Conservation (phyloP, 2,329 filamentous ascomycete species). For the Xylariaceae sp. region DNA sequence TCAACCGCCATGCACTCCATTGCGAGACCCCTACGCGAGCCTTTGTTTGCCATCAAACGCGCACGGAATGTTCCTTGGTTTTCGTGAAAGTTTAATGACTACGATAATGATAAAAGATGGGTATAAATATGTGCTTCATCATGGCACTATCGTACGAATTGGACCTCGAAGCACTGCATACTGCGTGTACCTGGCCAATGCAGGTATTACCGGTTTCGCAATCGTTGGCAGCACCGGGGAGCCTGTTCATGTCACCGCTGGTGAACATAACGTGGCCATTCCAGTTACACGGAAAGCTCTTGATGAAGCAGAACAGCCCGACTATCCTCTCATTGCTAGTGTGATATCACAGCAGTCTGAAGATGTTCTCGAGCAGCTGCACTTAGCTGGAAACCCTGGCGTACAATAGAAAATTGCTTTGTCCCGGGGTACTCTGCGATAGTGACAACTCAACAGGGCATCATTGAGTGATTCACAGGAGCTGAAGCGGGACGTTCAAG, state of each 20-base stretch:
- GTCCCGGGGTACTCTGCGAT: conserved; percentile 58
- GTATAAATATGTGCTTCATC: too few species aligned
- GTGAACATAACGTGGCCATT: conserved; percentile 34
- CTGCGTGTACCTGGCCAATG: conserved; percentile 53
- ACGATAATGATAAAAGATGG: too few species aligned
- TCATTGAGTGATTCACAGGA: conserved; percentile 55
- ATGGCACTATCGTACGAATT: too few species aligned
- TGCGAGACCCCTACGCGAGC: too few species aligned
- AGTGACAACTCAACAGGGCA: conserved; percentile 51
- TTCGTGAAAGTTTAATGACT: too few species aligned
- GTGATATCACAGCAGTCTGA: too few species aligned
- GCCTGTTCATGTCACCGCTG: conserved; percentile 54
- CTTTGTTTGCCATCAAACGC: too few species aligned
- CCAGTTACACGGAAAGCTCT: not conserved
- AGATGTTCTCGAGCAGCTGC: conserved; percentile 36
- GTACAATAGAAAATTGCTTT: conserved; percentile 54
- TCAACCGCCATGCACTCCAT: too few species aligned
- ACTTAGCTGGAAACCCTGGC: conserved; percentile 42
- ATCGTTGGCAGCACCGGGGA: conserved; percentile 61
- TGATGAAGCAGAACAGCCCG: not conserved
- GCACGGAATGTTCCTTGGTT: too few species aligned
- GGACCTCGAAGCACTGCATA: conserved; percentile 32
- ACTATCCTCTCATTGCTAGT: not conserved
- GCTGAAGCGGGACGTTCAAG: conserved; percentile 57
- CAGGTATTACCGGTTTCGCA: conserved; percentile 54